Evolutionary conservation across 2,329 filamentous ascomycete genomes (phyloP).

Genomic region (Lojkania enalia): DNA sequence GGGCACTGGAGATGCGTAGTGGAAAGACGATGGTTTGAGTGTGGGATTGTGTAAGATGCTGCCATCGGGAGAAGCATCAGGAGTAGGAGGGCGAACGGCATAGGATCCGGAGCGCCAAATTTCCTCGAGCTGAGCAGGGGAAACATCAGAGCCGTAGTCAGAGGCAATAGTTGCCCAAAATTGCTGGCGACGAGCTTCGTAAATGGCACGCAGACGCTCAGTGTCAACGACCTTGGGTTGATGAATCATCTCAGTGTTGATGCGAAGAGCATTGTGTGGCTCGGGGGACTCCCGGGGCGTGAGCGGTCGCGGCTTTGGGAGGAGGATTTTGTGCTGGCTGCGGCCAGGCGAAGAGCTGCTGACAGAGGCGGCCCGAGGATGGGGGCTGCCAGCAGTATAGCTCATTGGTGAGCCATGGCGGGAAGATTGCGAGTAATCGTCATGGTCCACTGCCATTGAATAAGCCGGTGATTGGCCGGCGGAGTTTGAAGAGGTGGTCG

Average conservation of each 20-base stretch:
- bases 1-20: constrained; percentile 34
- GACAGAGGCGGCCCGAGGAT: constrained; percentile 34
- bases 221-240: constrained; percentile 62
- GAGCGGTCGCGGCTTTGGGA: constrained; percentile 64
- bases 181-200: constrained; percentile 67
- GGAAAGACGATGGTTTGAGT: constrained; percentile 39
- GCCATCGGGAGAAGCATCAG: constrained; percentile 44
- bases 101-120: constrained; percentile 58
- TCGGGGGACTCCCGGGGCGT: constrained; percentile 44
- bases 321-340: constrained; percentile 56
- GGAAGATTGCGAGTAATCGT: constrained; percentile 42
- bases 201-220: constrained; percentile 69
- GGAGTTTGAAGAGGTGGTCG: constrained; percentile 50
- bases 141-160: constrained; percentile 69
- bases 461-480: constrained; percentile 44
- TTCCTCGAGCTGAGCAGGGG: constrained; percentile 67
- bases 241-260: constrained; percentile 50
- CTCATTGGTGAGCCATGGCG: constrained; percentile 48
- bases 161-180: constrained; percentile 75
- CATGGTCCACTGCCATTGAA: constrained; percentile 40
- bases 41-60: constrained; percentile 41
- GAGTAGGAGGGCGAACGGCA: constrained; percentile 42
- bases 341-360: constrained; percentile 58
- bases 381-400: constrained; percentile 53
- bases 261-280: constrained; percentile 46